Evolutionary conservation across 371 early-diverging fungal species (phyloP).

Genomic region (Zychaea mexicana): DNA sequence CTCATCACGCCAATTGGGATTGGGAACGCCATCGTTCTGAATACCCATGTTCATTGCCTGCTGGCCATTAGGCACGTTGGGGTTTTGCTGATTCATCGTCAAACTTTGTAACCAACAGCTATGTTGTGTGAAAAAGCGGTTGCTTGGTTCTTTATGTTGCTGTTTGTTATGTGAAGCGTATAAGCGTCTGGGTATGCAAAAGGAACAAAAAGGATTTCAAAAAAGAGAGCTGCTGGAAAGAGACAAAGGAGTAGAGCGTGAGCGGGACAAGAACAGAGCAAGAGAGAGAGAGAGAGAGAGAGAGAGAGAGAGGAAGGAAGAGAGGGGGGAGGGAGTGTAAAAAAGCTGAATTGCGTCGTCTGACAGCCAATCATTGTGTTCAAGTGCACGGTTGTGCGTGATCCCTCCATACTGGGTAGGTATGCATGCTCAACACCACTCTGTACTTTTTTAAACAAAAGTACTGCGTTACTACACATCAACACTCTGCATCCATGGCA

Average conservation of each 20-base stretch:
- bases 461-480: too few relatives aligned
- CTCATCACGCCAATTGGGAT: conserved; percentile 47
- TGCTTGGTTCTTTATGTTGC: background rate
- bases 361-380: too few relatives aligned
- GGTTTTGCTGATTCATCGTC: conserved; percentile 19
- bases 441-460: too few relatives aligned
- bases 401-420: background rate
- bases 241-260: background rate
- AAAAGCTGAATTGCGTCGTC: too few relatives aligned
- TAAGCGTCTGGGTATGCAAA: background rate
- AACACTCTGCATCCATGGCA: too few relatives aligned
- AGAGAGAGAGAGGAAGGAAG: background rate
- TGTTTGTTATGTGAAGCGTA: background rate
- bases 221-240: background rate
- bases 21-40: conserved; percentile 20
- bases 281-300: background rate
- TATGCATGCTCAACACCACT: background rate
- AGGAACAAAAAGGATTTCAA: too few relatives aligned
- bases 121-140: background rate
- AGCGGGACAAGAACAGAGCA: background rate
- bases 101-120: background rate
- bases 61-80: conserved; percentile 18
- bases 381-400: background rate
- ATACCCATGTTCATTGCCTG: conserved; percentile 16
- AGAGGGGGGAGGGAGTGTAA: background rate